Base-by-base conservation (phyloP, 768 basidiomycete species). In the Pholiota conissans region DNA sequence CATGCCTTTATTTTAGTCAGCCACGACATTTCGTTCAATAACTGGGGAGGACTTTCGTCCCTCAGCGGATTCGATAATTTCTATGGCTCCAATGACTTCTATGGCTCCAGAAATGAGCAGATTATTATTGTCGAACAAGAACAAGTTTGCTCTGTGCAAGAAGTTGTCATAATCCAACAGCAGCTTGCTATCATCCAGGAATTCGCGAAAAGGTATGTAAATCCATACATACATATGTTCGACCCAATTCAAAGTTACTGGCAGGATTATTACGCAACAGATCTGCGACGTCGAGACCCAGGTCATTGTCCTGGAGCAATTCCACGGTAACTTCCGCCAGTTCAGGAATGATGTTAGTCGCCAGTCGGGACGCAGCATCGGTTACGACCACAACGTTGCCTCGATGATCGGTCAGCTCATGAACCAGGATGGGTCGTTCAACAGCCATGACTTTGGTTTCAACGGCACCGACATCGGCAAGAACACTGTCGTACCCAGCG, bases 221-320 rank as follows among this genome's bases (percentile, higher is more conserved):
- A 16, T 22, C 46, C 37, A 22, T 34, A 20, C 5, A n/a, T n/a
- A n/a, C n/a, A n/a, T n/a, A n/a, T n/a, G n/a, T n/a, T n/a, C n/a
- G n/a, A n/a, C 32, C 2, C 18, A 16, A 13, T 9, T 29, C 40
- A 50, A 24, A 30, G 9, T 24, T 24, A 22, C 10, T n/a, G 7
- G 6, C 42, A 71, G 69, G 51, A 64, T 73, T 40, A 70, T 74
- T 60, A 62, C 66, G 6, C 64, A 72, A 55, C 68, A 67, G 55
- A 61, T 72, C 56, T 75, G 73, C 65, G 72, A 74, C 24, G 73
- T 75, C 24, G 73, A 75, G 57, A 69, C 71, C 10, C 75, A 76
- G 60, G 66, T 68, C 50, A 63, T 75, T 50, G 63, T 74, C 47
- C 70, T 75, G 49, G 69, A 75, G 61, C 75, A 75, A 61, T 69